These are phyloP conservation scores for Claviceps humidiphila DNA, from an alignment of 2,329 filamentous ascomycete species.

Conservation along the genomic window DNA sequence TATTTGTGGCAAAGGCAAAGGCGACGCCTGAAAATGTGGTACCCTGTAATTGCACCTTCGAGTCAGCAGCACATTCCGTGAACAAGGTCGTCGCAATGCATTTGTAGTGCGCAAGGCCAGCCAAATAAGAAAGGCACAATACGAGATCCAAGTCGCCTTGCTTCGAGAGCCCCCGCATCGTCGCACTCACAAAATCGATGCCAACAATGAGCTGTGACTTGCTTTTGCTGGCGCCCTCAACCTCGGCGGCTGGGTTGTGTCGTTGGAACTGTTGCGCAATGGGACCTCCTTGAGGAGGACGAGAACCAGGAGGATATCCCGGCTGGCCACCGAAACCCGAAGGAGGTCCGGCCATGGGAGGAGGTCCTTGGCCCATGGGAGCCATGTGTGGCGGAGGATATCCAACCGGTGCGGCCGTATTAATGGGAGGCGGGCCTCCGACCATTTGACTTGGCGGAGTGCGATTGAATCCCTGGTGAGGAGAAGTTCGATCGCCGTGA, in stretches of 20 bases:
- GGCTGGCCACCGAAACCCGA: conserved; percentile 31
- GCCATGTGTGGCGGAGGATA: conserved; percentile 43
- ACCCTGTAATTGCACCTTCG: conserved; percentile 42
- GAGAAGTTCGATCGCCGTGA: conserved; percentile 40
- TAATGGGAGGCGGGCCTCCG: conserved; percentile 53
- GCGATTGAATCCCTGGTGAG: conserved; percentile 34
- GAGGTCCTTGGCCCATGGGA: conserved; percentile 29
- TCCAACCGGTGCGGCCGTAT: conserved; percentile 47
- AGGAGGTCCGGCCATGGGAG: conserved; percentile 23
- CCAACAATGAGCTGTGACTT: conserved; percentile 97
- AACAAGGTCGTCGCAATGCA: background rate
- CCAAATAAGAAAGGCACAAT: background rate
- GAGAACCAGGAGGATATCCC: conserved; percentile 35
- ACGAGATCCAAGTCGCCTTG: background rate
- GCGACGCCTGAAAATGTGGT: conserved; percentile 97
- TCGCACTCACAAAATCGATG: conserved; percentile 80
- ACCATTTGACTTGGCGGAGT: conserved; percentile 48
- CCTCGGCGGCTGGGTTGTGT: conserved; percentile 47
- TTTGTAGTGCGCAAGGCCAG: background rate
- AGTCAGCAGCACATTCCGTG: conserved; percentile 3
- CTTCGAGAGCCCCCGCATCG: background rate
- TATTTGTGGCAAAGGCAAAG: conserved; percentile 94
- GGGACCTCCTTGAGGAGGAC: conserved; percentile 22
- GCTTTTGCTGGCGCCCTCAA: conserved; percentile 76
- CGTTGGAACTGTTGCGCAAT: conserved; percentile 29